Conservation (phyloP, 768 basidiomycete species). For the Lyophyllum semitale region DNA sequence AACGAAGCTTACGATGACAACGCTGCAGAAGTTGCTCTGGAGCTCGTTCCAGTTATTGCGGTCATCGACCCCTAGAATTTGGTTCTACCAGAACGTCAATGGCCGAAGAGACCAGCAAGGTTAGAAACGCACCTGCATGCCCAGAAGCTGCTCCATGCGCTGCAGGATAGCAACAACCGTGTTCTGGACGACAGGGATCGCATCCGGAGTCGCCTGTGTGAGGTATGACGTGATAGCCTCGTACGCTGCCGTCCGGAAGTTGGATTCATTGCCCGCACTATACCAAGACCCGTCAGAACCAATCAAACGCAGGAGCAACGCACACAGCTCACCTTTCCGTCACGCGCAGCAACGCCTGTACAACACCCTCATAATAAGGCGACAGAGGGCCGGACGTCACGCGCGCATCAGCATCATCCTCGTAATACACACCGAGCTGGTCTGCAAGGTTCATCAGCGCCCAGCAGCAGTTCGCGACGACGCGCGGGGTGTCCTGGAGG, state of each 20-base stretch:
- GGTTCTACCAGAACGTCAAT: constrained; percentile 53
- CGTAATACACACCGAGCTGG: constrained; percentile 72
- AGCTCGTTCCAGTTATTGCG: constrained; percentile 99
- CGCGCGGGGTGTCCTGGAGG: constrained; percentile 78
- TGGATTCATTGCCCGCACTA: constrained; percentile 84
- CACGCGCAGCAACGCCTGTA: constrained; percentile 79
- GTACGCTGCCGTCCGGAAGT: constrained; percentile 94
- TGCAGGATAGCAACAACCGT: constrained; percentile 81
- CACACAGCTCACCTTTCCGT: constrained; percentile 76
- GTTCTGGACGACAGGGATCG: constrained; percentile 78
- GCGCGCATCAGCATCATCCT: constrained; percentile 57
- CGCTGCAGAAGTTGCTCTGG: constrained; percentile 92
- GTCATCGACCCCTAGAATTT: constrained; percentile 93
- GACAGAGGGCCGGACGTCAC: constrained; percentile 66
- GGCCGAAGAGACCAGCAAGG: neutral
- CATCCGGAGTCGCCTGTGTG: constrained; percentile 77
- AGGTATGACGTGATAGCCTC: constrained; percentile 92
- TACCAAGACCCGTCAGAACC: constrained; percentile 13
- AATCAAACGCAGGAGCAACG: neutral
- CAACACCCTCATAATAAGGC: constrained; percentile 86
- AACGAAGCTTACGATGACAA: constrained; percentile 68
- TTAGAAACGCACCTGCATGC: constrained; percentile 64
- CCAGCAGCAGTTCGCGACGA: constrained; percentile 95
- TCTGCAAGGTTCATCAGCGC: constrained; percentile 94
- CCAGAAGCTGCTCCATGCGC: constrained; percentile 87